Evolutionary conservation across 2,329 filamentous ascomycete genomes (phyloP), one percentile per base, ranked within the genome.

Genomic region (Botrytis byssoidea): DNA sequence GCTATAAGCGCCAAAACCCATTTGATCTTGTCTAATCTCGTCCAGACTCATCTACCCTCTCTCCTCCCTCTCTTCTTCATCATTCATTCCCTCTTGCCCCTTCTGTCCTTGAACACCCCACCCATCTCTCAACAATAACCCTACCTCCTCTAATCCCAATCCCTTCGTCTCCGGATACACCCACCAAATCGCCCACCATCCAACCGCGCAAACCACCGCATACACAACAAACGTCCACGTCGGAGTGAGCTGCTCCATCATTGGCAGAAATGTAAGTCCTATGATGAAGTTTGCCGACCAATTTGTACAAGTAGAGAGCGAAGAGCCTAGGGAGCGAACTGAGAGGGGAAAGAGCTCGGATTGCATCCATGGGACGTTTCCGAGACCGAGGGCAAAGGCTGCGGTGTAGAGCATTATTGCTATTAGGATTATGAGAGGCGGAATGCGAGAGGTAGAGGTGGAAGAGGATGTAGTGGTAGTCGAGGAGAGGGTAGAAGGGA

Each of bases 281-380:
- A 98, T 87, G 29, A 96, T 82, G 74, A 97, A 96, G 81, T 98
- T 98, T 37, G 92, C 90, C 6, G 87, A 88, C 95, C 95, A 98
- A 80, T 92, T 98, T 10, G 93, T 97, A 8, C 91, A 91, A 12
- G 95, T 95, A 2, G 92, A 88, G 8, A 93, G 82, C 0, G 90
- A 90, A 74, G 91, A 93, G 42, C 93, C 93, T 1, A 93, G 83
- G 7, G 91, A 90, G 67, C 93, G 89, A 64, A 94, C 92, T 44
- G 87, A 86, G 66, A 95, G 85, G 0, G 94, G 92, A 80, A 98
- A 98, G 46, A 97, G 88, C 83, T 98, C 95, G 78, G 91, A 93
- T 83, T 97, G 95, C 87, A 97, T 95, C 95, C 95, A 98, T 0
- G 95, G 95, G 4, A 98, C 94, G 78, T 94, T 97, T 14, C 95